Percentiles rank a stretch among this genome's conserved stretches.
phyloP scores from a whole-genome alignment of 306 rosid genomes.

The Datisca glomerata region DNA sequence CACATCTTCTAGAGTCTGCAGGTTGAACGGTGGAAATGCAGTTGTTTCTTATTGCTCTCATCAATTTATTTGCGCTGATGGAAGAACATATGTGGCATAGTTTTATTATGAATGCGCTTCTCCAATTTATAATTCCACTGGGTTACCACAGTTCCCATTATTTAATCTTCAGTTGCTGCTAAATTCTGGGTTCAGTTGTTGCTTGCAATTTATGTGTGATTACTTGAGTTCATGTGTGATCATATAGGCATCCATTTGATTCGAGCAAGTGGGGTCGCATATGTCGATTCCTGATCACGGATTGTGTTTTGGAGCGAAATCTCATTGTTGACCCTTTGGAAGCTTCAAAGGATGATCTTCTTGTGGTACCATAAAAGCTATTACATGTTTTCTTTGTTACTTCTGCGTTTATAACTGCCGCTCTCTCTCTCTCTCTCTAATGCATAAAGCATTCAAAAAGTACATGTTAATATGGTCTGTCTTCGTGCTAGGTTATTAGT shows the following conservation, averaged over 20 bases:
- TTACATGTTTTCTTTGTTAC: neutral
- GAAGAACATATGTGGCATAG: no score
- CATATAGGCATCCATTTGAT: conserved; percentile 89
- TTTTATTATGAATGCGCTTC: no score
- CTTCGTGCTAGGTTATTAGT: neutral
- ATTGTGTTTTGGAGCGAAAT: conserved; percentile 32
- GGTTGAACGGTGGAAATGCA: neutral
- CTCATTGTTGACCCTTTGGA: conserved; percentile 67
- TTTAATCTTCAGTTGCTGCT: no score
- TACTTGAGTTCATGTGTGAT: no score
- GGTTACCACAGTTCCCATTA: no score
- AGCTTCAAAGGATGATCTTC: conserved; percentile 78
- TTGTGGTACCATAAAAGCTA: conserved; percentile 42
- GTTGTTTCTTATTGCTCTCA: neutral
- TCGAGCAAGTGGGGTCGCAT: conserved; percentile 81
- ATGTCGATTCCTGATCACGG: conserved; percentile 44
- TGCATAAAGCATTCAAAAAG: neutral
- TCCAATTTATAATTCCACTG: no score
- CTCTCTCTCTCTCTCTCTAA: neutral
- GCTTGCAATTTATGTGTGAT: conserved; percentile 2
- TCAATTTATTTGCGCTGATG: neutral
- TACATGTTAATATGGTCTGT: neutral
- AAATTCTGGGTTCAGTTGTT: no score
- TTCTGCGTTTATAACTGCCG: neutral
- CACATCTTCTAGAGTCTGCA: no score